phyloP scores from a whole-genome alignment of 2,329 filamentous ascomycete genomes.

The Penicillium sp. region DNA sequence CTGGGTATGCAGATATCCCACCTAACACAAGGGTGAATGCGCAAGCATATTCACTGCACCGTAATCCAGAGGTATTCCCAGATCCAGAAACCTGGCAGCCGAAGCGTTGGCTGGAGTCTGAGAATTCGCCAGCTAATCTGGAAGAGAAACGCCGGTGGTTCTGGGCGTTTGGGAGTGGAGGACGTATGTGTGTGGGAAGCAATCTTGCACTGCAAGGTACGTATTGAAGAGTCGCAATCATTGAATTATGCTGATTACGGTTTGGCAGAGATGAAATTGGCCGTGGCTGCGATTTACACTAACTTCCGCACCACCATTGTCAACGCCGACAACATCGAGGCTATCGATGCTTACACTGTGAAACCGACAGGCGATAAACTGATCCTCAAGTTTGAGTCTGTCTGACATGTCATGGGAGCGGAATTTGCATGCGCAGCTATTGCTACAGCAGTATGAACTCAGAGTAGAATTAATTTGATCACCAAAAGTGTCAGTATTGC shows the following conservation, averaged over 20 bases:
- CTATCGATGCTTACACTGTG: slow-evolving; percentile 62
- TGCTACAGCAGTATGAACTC: neutral
- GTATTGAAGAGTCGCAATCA: neutral
- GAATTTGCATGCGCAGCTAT: neutral
- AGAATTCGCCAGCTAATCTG: slow-evolving; percentile 32
- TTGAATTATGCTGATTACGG: neutral
- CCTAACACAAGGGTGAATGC: slow-evolving; percentile 44
- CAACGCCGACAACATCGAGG: slow-evolving; percentile 62
- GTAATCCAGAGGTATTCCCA: slow-evolving; percentile 48
- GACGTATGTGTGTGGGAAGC: slow-evolving; percentile 50
- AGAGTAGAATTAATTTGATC: neutral
- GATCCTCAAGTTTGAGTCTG: slow-evolving; percentile 53
- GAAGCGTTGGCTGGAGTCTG: slow-evolving; percentile 47
- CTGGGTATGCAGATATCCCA: slow-evolving; percentile 41
- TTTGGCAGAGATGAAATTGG: slow-evolving; percentile 66
- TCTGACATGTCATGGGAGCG: slow-evolving; percentile 4
- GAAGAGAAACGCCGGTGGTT: slow-evolving; percentile 49
- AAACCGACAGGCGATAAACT: slow-evolving; percentile 58
- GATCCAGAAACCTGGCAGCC: slow-evolving; percentile 48
- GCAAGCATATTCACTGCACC: slow-evolving; percentile 53
- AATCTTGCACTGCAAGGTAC: slow-evolving; percentile 48
- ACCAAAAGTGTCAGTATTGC: neutral
- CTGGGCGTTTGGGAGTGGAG: slow-evolving; percentile 51
- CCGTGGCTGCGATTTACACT: slow-evolving; percentile 67
- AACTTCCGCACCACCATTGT: slow-evolving; percentile 62